Conservation (phyloP, 805 yeast species). For the Kuraishia floccosa region DNA sequence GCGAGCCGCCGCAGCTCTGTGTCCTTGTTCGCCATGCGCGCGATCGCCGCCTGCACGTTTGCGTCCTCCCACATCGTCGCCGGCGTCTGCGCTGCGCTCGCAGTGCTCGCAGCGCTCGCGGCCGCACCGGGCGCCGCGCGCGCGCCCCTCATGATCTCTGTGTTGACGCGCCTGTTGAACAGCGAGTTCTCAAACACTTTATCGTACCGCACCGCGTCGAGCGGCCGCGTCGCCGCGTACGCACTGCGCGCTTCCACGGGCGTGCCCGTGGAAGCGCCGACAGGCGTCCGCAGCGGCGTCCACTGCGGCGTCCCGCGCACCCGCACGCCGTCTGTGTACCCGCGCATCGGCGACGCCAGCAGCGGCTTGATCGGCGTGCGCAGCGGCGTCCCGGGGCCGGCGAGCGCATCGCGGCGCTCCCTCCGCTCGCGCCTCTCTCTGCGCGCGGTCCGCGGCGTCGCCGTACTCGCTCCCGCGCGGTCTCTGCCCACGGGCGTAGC, state of each 20-base stretch:
- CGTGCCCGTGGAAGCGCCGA: background rate
- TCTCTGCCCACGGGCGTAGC: too few species aligned
- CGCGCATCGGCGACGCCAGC: slow-evolving; percentile 20
- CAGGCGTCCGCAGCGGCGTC: slow-evolving; percentile 11
- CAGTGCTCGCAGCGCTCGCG: slow-evolving; percentile 1
- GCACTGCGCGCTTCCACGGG: background rate
- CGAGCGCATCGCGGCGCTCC: too few species aligned
- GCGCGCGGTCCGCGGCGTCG: too few species aligned
- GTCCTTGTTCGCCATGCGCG: slow-evolving; percentile 31
- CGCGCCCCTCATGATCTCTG: too few species aligned
- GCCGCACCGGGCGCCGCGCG: slow-evolving; percentile 2
- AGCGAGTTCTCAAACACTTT: background rate
- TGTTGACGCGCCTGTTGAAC: background rate
- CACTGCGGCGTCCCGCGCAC: slow-evolving; percentile 17
- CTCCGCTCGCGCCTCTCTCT: too few species aligned
- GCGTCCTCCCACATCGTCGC: slow-evolving; percentile 27
- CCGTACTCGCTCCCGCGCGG: too few species aligned
- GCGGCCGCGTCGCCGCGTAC: background rate
- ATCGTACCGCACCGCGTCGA: background rate
- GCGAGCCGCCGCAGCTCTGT: slow-evolving; percentile 20
- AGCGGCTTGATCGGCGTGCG: slow-evolving; percentile 19
- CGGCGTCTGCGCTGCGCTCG: slow-evolving; percentile 2
- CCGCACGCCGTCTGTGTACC: too few species aligned
- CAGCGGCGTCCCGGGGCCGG: too few species aligned
- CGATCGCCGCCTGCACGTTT: slow-evolving; percentile 29